Base-by-base conservation (phyloP, 164 flowering plant genomes). In the Vitis rupestris region DNA sequence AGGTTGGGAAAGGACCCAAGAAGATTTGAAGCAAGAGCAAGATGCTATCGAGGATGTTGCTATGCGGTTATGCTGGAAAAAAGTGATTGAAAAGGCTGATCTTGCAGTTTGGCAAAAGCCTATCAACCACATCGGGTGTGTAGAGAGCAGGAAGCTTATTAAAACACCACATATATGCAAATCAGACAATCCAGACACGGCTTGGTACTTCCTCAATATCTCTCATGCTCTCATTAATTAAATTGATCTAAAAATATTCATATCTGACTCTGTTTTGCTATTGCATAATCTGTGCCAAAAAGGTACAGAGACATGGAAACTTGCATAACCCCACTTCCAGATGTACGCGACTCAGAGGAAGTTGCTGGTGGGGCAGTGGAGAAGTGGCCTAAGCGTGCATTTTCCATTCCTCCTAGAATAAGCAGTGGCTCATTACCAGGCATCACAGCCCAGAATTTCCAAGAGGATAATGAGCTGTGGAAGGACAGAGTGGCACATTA, bases 1-100 rank as follows among this genome's bases (percentile, higher is more conserved):
- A 84, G 99, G 99, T 17, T 96, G 99, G 99, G 98, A 96, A 73
- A 88, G 97, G 82, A 90, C 88, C 30, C 74, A 89, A 78, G 92
- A 90, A 77, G 98, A 96, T 70, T 80, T 96, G 76, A 96, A 93
- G 64, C 79, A 84, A 78, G 98, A 96, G 67, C 99, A 93, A 71
- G 95, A 93, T 75, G 49, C 86, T 1, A 93, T 93, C 30, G 99
- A 96, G 84, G 85, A 82, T 27, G 86, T 84, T 23, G 95, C 94
- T 17, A 87, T 52, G 78, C 70, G 85, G 37, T 83, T 93, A 11
- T 96, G 99, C 78, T 96, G 99, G 99, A 91, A 81, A 56, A 96
- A 96, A 77, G 90, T 96, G 51, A 57, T 77, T 13, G 98, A 96
- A 73, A 88, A 90, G 81, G 80, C 69, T 16, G 97, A 91, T 78